phyloP scores from a whole-genome alignment of 371 early-diverging fungal species.

The Choanephora cucurbitarum region DNA sequence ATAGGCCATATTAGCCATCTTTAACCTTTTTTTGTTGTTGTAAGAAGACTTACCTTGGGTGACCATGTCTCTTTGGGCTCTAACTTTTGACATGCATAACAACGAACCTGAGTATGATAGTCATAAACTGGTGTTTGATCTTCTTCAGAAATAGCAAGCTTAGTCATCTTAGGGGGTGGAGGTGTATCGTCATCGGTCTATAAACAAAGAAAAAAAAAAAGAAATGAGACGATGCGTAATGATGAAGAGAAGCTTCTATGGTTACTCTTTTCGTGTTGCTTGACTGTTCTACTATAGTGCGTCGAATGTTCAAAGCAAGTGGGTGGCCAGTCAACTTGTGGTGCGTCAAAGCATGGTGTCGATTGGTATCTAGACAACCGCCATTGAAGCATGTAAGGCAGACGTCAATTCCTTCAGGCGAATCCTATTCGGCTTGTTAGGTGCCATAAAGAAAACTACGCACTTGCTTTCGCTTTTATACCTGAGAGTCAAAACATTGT shows the following conservation, averaged over 20 bases:
- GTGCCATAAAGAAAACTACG: too few relatives aligned
- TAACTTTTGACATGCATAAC: slow-evolving; percentile 66
- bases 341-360: slow-evolving; percentile 80
- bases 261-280: slow-evolving; percentile 32
- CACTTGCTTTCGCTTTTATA: slow-evolving; percentile 28
- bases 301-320: slow-evolving; percentile 83
- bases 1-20: too few relatives aligned
- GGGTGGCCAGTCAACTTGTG: slow-evolving; percentile 71
- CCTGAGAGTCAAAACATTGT: slow-evolving; percentile 89
- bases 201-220: too few relatives aligned
- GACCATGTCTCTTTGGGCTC: slow-evolving; percentile 33
- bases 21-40: too few relatives aligned
- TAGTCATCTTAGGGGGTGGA: slow-evolving; percentile 87
- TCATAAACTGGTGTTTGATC: slow-evolving; percentile 75
- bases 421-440: too few relatives aligned
- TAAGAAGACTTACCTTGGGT: slow-evolving; percentile 40
- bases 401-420: slow-evolving; percentile 82
- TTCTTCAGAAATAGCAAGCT: slow-evolving; percentile 83
- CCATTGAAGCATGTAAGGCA: slow-evolving; percentile 94
- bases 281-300: slow-evolving; percentile 46
- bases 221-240: too few relatives aligned
- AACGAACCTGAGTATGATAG: slow-evolving; percentile 62
- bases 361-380: slow-evolving; percentile 68
- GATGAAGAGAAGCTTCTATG: neutral
- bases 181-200: slow-evolving; percentile 42